phyloP scores from a whole-genome alignment of 129 eudicot species.

The Helichrysum umbraculigerum region DNA sequence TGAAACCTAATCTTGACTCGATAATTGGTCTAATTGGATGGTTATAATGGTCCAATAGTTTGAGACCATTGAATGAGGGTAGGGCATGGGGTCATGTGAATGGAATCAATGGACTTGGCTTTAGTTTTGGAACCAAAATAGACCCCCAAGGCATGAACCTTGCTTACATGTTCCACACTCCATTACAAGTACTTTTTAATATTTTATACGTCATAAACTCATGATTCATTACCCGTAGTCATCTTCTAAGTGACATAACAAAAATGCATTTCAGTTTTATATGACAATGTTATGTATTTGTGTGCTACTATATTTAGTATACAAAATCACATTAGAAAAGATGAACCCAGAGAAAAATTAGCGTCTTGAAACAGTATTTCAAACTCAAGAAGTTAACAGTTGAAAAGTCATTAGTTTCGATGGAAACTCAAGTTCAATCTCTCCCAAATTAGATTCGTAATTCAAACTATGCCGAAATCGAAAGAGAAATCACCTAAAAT shows the following conservation, averaged over 20 bases:
- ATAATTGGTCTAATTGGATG: slow-evolving; percentile 21
- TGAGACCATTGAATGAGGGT: slow-evolving; percentile 15
- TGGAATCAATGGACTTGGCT: slow-evolving; percentile 20
- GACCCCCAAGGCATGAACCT: slow-evolving; percentile 28
- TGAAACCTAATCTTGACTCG: background rate
- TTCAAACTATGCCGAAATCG: too few species aligned
- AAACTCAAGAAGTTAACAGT: too few species aligned
- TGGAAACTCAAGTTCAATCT: too few species aligned
- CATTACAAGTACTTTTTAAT: background rate
- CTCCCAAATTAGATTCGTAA: too few species aligned
- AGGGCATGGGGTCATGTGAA: slow-evolving; percentile 25
- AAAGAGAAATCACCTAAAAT: too few species aligned
- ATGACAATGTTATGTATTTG: background rate
- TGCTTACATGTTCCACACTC: slow-evolving; percentile 10
- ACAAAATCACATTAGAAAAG: too few species aligned
- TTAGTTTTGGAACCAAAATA: background rate
- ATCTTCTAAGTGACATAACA: background rate
- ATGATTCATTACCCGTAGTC: background rate
- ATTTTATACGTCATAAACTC: background rate
- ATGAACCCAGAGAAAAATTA: too few species aligned
- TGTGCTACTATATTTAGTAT: too few species aligned
- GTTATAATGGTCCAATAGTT: slow-evolving; percentile 22
- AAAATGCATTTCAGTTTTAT: background rate
- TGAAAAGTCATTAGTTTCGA: too few species aligned
- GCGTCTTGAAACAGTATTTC: too few species aligned